A percentile compares a stretch with the other conserved stretches of the same genome.
Conservation (phyloP, 2,329 filamentous ascomycete species). For the Trichoderma sp. region DNA sequence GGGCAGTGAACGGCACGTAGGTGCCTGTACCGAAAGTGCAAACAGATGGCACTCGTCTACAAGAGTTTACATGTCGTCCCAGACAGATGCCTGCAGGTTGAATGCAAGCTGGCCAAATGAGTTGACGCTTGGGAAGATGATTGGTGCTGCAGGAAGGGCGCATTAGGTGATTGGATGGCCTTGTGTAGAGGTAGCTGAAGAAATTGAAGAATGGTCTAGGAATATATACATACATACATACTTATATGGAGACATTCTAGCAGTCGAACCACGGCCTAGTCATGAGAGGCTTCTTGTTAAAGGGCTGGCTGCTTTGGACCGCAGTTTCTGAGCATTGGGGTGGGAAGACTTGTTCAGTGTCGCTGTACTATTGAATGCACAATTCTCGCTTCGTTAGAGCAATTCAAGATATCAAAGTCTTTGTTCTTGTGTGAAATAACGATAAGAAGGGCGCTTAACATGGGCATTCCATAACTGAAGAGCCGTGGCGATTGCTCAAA, state of each 20-base stretch:
- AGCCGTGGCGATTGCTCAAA: neutral
- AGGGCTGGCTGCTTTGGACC: neutral
- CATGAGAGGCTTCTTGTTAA: neutral
- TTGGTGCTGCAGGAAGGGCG: constrained; percentile 12
- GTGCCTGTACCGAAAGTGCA: constrained; percentile 5
- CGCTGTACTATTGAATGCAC: neutral
- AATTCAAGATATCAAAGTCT: neutral
- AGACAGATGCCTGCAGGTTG: neutral
- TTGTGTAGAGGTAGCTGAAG: constrained; percentile 27
- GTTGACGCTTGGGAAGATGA: constrained; percentile 17
- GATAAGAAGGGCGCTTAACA: neutral
- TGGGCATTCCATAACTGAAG: neutral
- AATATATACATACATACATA: constrained; percentile 1
- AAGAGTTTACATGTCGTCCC: neutral
- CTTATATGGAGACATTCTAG: neutral
- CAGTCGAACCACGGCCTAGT: neutral
- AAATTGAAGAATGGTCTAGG: constrained; percentile 28
- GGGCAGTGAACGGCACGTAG: neutral
- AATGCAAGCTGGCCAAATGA: constrained; percentile 18
- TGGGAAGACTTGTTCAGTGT: neutral
- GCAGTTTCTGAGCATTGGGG: neutral
- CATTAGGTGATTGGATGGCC: constrained; percentile 29
- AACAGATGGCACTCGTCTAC: constrained; percentile 1
- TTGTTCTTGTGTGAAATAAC: neutral
- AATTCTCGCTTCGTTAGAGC: neutral